A percentile compares a stretch with the other conserved stretches of the same genome.
Evolutionary conservation across 805 yeast genomes (phyloP).

Genomic region (Priceomyces medius): DNA sequence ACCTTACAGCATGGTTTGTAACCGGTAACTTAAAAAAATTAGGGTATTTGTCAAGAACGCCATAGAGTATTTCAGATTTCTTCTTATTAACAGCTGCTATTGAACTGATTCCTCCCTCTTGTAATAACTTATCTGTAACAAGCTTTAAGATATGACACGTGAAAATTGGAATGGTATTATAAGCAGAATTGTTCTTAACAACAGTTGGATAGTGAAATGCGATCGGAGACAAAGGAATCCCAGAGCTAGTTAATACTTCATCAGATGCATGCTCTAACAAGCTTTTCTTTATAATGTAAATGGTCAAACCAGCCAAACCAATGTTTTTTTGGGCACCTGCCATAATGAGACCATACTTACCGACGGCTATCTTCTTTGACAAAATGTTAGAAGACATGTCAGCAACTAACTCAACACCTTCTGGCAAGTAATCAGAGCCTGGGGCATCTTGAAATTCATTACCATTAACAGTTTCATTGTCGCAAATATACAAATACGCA

Average conservation of each 20-base stretch:
- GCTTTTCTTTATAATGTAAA: constrained; percentile 83
- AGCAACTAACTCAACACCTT: constrained; percentile 77
- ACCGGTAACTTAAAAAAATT: constrained; percentile 67
- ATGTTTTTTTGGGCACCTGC: constrained; percentile 99
- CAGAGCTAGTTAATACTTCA: constrained; percentile 54
- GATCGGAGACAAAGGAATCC: constrained; percentile 82
- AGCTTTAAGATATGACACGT: constrained; percentile 83
- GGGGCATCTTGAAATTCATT: constrained; percentile 67
- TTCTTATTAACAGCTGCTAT: constrained; percentile 57
- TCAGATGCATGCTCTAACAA: constrained; percentile 68
- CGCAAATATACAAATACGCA: constrained; percentile 88
- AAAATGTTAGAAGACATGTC: constrained; percentile 94
- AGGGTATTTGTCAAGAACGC: constrained; percentile 64
- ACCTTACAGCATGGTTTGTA: constrained; percentile 54
- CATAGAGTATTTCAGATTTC: constrained; percentile 67
- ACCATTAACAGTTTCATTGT: constrained; percentile 96
- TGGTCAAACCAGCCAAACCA: constrained; percentile 93
- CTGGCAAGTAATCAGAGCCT: constrained; percentile 55
- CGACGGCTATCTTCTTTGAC: constrained; percentile 75
- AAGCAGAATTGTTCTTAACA: constrained; percentile 85
- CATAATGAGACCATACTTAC: constrained; percentile 83
- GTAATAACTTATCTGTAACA: constrained; percentile 63
- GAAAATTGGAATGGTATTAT: constrained; percentile 94
- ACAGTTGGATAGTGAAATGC: constrained; percentile 86
- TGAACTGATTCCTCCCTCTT: constrained; percentile 66